Evolutionary conservation across 164 flowering plant genomes (phyloP), one percentile per base, ranked within the genome.

Genomic region (Santalum album): DNA sequence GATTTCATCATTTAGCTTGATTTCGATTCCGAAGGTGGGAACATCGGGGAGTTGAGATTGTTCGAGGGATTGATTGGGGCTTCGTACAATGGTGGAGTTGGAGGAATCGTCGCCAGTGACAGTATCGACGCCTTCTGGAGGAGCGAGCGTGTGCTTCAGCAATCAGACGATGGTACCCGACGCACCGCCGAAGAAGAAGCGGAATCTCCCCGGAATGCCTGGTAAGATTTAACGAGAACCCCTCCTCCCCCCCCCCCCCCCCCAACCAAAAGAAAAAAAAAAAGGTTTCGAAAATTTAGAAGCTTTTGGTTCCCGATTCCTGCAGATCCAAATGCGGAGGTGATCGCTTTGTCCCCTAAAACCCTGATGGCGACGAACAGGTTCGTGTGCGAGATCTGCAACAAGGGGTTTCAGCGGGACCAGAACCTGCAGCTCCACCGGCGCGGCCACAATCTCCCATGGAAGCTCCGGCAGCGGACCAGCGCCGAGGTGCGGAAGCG

Each of bases 161-260:
- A 53, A 68, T 27, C 74, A 67, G 45, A 38, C 56, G 24, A 53
- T 69, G 9, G 46, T 21, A 20, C 54, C 66, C 0, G 45, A 54
- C 21, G 27, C 65, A 15, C 57, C 65, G 20, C 51, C 59, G 38
- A 83, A 83, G 81, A 81, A 71, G 60, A 86, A 77, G 69, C 74
- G 95, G 22, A 86, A 69, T 61, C 88, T 81, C 44, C 90, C 95
- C 9, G 95, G 95, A 69, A 86, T 74, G 87, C 95, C 95, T 18
- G 95, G 95, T 83, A 58, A 61, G 12, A 24, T 23, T 12, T 32
- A 32, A 32, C 36, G 36, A 6, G 1, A 32, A 7, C 36, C 1
- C 36, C 36, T 7, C 36, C 36, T 32, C 36, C n/a, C n/a, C n/a
- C n/a, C n/a, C n/a, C n/a, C n/a, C n/a, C n/a, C 52, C 36, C 18